phyloP scores from a whole-genome alignment of 2,329 filamentous ascomycete species.

The Dothidotthia symphoricarpi region DNA sequence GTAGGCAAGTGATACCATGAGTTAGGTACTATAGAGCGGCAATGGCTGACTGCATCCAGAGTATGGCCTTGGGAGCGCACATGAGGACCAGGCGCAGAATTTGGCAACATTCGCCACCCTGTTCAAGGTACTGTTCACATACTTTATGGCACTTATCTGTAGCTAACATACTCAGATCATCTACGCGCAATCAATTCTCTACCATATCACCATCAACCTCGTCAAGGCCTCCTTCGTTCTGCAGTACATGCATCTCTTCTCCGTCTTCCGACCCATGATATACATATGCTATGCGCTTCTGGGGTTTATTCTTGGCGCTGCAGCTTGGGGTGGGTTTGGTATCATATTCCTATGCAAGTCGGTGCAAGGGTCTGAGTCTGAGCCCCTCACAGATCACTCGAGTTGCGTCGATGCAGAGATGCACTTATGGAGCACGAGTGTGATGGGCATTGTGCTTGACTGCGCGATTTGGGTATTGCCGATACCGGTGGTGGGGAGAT shows the following conservation, averaged over 20 bases:
- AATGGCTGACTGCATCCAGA: constrained; percentile 8
- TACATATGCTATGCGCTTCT: constrained; percentile 19
- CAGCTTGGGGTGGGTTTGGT: constrained; percentile 29
- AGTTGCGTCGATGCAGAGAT: constrained; percentile 23
- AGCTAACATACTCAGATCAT: constrained; percentile 24
- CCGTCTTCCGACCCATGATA: constrained; percentile 5
- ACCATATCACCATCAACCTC: constrained; percentile 33
- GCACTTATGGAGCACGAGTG: constrained; percentile 28
- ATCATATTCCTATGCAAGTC: constrained; percentile 32
- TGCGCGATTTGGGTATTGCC: constrained; percentile 34
- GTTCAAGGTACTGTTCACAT: constrained; percentile 15
- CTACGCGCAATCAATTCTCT: constrained; percentile 31
- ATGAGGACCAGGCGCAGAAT: not conserved
- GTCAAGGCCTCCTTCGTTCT: constrained; percentile 35
- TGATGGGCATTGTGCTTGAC: constrained; percentile 32
- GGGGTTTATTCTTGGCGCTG: constrained; percentile 16
- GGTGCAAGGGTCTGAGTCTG: constrained; percentile 28
- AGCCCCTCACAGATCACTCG: constrained; percentile 14
- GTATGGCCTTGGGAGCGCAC: constrained; percentile 1
- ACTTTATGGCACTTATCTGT: not conserved
- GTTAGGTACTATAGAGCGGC: not conserved
- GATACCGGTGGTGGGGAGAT: constrained; percentile 26
- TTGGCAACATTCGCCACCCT: constrained; percentile 11
- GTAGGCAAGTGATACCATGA: constrained; percentile 13
- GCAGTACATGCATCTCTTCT: constrained; percentile 34